phyloP scores from a whole-genome alignment of 148 eudicot genomes.

The Amaranthus hypochondriacus region DNA sequence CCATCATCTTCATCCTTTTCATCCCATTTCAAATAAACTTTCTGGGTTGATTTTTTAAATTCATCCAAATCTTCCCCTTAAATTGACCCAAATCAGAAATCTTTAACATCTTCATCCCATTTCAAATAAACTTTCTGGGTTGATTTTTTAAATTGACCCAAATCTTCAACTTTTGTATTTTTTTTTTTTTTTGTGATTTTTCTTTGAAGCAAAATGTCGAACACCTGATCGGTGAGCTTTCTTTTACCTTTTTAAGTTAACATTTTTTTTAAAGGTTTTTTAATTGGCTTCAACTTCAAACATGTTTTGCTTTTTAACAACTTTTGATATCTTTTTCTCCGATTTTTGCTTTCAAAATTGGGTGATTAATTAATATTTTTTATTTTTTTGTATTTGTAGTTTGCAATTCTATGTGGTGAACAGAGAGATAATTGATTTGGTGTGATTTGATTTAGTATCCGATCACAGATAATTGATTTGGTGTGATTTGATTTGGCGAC shows the following conservation, averaged over 20 bases:
- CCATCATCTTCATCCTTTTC: no score
- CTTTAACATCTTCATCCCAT: no score
- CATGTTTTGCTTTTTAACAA: conserved; percentile 22
- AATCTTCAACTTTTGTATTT: no score
- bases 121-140: no score
- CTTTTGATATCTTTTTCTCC: conserved; percentile 3
- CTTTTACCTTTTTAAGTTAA: background rate
- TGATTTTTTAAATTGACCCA: no score
- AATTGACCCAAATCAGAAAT: no score
- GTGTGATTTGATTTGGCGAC: no score
- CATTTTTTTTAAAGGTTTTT: background rate
- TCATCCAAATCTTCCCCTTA: no score
- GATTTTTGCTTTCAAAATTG: background rate
- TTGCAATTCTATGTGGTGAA: background rate
- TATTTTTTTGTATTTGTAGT: background rate
- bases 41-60: no score
- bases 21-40: no score
- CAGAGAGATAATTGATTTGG: conserved; percentile 5
- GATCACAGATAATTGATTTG: background rate
- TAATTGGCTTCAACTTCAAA: conserved; percentile 40
- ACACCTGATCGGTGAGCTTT: conserved; percentile 26
- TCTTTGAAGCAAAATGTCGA: conserved; percentile 36
- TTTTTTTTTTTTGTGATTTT: background rate
- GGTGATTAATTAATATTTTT: conserved; percentile 19
- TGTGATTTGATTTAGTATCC: background rate